A percentile compares a stretch with the other conserved stretches of the same genome.
Evolutionary conservation across 345 rosid species (phyloP).

Genomic region (Conringia planisiliqua): DNA sequence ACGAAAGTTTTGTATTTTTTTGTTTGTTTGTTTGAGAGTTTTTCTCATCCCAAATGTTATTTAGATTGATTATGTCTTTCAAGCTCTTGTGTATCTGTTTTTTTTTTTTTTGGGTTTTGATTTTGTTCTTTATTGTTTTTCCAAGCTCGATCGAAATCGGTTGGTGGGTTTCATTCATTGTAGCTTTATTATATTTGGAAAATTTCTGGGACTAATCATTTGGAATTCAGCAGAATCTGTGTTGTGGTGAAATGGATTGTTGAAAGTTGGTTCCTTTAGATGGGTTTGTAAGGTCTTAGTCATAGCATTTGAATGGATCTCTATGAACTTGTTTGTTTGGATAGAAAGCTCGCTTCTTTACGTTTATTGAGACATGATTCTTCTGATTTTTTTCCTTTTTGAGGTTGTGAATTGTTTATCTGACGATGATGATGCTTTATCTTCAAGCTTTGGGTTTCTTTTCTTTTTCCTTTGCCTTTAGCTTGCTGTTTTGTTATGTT

Average conservation of each 20-base stretch:
- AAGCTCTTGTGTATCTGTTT: background rate
- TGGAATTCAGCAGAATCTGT: background rate
- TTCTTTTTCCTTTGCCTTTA: constrained; percentile 9
- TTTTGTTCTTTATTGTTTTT: constrained; percentile 3
- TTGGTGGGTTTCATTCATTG: constrained; percentile 24
- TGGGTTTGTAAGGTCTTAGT: background rate
- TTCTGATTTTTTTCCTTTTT: background rate
- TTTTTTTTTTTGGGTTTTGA: background rate
- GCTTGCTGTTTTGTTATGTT: constrained; percentile 8
- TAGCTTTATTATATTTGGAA: background rate
- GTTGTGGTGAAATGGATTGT: background rate
- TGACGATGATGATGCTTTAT: constrained; percentile 22
- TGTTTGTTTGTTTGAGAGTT: background rate
- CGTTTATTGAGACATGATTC: background rate
- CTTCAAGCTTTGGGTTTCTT: constrained; percentile 23
- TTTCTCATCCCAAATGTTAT: background rate
- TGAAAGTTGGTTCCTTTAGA: background rate
- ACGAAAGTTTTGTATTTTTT: background rate
- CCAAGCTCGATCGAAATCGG: constrained; percentile 19
- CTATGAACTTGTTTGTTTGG: background rate
- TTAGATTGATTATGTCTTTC: constrained; percentile 10
- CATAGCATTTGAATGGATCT: constrained; percentile 21
- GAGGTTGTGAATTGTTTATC: background rate
- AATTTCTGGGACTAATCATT: background rate
- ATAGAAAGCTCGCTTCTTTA: background rate